Evolutionary conservation across 2,329 filamentous ascomycete genomes (phyloP).

Genomic region (Cyphellophora europaea): DNA sequence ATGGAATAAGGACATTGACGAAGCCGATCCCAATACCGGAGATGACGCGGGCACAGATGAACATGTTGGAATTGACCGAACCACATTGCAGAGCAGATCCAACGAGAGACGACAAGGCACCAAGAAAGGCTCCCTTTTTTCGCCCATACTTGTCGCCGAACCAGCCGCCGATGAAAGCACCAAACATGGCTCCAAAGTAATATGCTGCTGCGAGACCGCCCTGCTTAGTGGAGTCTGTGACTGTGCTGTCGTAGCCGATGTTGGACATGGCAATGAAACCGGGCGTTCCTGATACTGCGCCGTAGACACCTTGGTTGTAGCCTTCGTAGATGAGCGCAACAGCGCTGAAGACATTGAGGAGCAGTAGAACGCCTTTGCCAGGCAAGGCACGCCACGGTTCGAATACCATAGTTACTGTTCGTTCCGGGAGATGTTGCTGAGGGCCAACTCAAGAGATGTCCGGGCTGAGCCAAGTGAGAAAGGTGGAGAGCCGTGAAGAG

Average conservation of each 20-base stretch:
- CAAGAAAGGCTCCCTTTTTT: constrained; percentile 19
- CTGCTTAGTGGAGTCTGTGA: constrained; percentile 22
- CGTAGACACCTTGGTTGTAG: constrained; percentile 24
- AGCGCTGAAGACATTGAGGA: constrained; percentile 21
- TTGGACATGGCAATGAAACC: constrained; percentile 22
- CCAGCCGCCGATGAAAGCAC: constrained; percentile 21
- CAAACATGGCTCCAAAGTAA: constrained; percentile 23
- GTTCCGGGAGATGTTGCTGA: too few relatives aligned
- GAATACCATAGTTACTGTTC: constrained; percentile 13
- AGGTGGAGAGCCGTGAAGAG: too few relatives aligned
- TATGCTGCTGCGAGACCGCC: constrained; percentile 22
- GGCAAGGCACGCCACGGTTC: constrained; percentile 21
- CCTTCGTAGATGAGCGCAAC: constrained; percentile 23
- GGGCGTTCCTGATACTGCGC: constrained; percentile 20
- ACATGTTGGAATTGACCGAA: constrained; percentile 21
- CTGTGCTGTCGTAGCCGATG: constrained; percentile 17
- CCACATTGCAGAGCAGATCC: constrained; percentile 21
- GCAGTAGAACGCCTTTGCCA: constrained; percentile 18
- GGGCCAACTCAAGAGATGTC: too few relatives aligned
- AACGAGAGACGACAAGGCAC: constrained; percentile 19
- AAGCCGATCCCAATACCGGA: constrained; percentile 25
- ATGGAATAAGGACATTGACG: constrained; percentile 22
- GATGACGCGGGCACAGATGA: constrained; percentile 23
- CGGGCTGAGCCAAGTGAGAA: too few relatives aligned
- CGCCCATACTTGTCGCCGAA: constrained; percentile 21